phyloP scores from a whole-genome alignment of 441 rosid species.

The Populus hybrid region DNA sequence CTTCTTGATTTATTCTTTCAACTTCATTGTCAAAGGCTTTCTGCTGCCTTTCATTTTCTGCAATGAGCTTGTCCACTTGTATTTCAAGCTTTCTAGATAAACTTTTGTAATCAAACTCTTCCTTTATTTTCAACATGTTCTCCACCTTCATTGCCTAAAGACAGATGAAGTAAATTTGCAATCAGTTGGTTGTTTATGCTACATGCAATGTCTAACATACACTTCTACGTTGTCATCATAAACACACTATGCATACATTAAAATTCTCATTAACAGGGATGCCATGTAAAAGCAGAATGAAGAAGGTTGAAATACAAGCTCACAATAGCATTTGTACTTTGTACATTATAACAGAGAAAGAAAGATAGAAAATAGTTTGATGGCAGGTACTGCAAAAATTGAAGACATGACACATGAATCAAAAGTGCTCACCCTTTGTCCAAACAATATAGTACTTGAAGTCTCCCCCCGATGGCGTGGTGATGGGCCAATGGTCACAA shows the following conservation, averaged over 20 bases:
- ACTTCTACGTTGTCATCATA: neutral
- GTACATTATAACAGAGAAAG: neutral
- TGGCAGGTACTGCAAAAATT: neutral
- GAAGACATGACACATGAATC: neutral
- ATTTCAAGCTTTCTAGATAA: conserved; percentile 89
- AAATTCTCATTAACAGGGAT: neutral
- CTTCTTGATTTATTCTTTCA: conserved; percentile 76
- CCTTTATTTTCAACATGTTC: conserved; percentile 97
- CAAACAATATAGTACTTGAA: conserved; percentile 95
- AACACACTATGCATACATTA: neutral
- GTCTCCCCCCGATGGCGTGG: conserved; percentile 99
- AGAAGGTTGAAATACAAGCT: neutral
- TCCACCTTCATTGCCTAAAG: conserved; percentile 97
- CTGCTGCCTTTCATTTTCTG: conserved; percentile 92
- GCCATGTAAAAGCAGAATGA: neutral
- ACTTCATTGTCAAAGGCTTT: conserved; percentile 83
- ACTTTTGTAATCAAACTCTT: conserved; percentile 98
- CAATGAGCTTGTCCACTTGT: conserved; percentile 88
- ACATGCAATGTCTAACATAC: neutral
- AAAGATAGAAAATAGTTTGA: neutral
- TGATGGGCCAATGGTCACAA: conserved; percentile 97
- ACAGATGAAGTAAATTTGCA: conserved; percentile 15
- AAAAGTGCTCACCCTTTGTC: conserved; percentile 73
- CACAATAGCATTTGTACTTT: neutral
- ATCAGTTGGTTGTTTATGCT: neutral